phyloP scores from a whole-genome alignment of 2,329 filamentous ascomycete species.

The Alternaria sp. region DNA sequence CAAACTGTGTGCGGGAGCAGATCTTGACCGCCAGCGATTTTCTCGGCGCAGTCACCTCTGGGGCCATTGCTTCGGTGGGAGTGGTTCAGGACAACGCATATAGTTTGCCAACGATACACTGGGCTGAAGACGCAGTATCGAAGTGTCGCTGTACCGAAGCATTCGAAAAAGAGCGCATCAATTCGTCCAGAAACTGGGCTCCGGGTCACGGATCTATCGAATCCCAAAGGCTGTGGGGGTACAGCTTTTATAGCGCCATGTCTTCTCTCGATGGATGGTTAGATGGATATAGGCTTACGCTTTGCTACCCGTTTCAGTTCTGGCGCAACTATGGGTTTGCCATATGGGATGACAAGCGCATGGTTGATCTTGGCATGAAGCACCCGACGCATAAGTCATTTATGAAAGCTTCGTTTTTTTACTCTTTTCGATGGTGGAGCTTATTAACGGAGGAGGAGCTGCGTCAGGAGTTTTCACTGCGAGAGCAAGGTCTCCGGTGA shows the following conservation, averaged over 20 bases:
- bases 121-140: background rate
- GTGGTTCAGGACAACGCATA: background rate
- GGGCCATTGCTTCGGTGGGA: background rate
- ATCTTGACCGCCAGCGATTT: slow-evolving; percentile 3
- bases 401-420: too few relatives aligned
- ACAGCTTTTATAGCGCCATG: too few relatives aligned
- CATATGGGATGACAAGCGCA: slow-evolving; percentile 17
- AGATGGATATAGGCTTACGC: too few relatives aligned
- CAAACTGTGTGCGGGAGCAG: background rate
- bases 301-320: too few relatives aligned
- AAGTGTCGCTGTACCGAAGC: background rate
- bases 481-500: too few relatives aligned
- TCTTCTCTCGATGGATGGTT: too few relatives aligned
- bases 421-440: slow-evolving; percentile 4
- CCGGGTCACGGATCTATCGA: too few relatives aligned
- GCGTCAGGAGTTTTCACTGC: too few relatives aligned
- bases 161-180: too few relatives aligned
- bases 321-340: slow-evolving; percentile 14
- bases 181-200: too few relatives aligned
- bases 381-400: too few relatives aligned
- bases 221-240: too few relatives aligned
- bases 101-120: background rate
- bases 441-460: background rate
- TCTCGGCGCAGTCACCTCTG: background rate
- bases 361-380: slow-evolving; percentile 12